Conservation (phyloP, 257 asterid species). For the Salvia rosmarinus region DNA sequence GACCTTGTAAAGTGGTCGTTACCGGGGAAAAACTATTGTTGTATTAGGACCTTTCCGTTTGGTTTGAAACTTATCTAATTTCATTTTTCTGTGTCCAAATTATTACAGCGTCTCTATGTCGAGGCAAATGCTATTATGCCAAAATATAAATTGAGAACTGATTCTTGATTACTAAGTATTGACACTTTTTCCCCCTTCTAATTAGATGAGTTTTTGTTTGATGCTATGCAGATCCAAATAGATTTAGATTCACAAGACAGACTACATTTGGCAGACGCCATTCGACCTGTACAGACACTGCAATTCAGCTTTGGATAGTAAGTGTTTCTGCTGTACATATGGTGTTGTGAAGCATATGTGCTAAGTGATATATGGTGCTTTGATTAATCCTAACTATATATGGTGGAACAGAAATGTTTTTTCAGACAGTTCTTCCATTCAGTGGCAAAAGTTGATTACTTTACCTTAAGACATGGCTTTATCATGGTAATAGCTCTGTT, state of each 20-base stretch:
- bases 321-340: conserved; percentile 24
- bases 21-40: neutral
- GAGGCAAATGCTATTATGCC: too few relatives aligned
- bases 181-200: neutral
- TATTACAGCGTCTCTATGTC: too few relatives aligned
- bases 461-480: conserved; percentile 67
- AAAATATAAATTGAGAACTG: neutral
- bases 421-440: conserved; percentile 62
- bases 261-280: conserved; percentile 65
- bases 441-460: conserved; percentile 60
- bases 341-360: neutral
- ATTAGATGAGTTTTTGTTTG: neutral
- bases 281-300: conserved; percentile 36
- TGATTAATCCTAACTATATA: neutral
- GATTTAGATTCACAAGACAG: conserved; percentile 54
- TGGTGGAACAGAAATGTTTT: conserved; percentile 57
- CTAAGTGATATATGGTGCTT: too few relatives aligned
- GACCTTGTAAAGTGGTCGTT: neutral
- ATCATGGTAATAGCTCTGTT: conserved; percentile 39
- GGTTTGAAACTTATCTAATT: too few relatives aligned
- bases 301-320: conserved; percentile 52
- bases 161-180: neutral
- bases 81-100: too few relatives aligned
- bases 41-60: too few relatives aligned
- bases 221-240: conserved; percentile 50